Evolutionary conservation across 495 filamentous ascomycete species (phyloP), one percentile per base, ranked within the genome.

Genomic region (Massariosphaeria phaeospora): DNA sequence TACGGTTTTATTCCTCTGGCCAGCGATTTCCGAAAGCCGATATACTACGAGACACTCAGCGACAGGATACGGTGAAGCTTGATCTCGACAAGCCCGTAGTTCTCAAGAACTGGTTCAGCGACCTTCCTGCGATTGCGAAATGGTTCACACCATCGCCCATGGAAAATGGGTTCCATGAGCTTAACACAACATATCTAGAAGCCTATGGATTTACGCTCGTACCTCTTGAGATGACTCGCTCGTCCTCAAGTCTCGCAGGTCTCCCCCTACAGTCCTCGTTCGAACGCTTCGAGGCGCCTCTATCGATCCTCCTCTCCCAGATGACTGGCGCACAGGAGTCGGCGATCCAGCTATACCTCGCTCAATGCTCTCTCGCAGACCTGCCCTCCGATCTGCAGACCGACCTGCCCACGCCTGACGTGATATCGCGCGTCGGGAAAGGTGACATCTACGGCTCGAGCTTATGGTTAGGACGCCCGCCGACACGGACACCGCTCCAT

Each of bases 401-500:
- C 1, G 89, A 93, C 60, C 67, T 96, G 0, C 85, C 86, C 0
- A 75, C 76, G 0, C 93, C 93, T 0, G 58, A 74, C 0, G 46
- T 89, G 3, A 83, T 96, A 55, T 48, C 20, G 52, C 72, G 27
- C 73, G 79, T 9, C 82, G 88, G 9, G 73, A 72, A 61, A 83
- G 84, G 34, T 18, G 91, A 96, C 69, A 70, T 96, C 10, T 97
- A 98, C 64, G 79, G 81, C 59, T 81, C 83, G 11, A 91, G 84
- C 64, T 69, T 98, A 21, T 98, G 93, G 93, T 76, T 97, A 4
- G 93, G 93, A 9, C 70, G 84, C 3, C 79, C 88, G 27, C 86
- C 88, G 1, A 96, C 91, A 0, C 86, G 85, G 63, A 97, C 93
- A 0, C 89, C 93, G 6, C 76, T 94, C 9, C 93, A 98, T 70